Evolutionary conservation across 164 flowering plant genomes (phyloP).

Genomic region (Magnolia sinica): DNA sequence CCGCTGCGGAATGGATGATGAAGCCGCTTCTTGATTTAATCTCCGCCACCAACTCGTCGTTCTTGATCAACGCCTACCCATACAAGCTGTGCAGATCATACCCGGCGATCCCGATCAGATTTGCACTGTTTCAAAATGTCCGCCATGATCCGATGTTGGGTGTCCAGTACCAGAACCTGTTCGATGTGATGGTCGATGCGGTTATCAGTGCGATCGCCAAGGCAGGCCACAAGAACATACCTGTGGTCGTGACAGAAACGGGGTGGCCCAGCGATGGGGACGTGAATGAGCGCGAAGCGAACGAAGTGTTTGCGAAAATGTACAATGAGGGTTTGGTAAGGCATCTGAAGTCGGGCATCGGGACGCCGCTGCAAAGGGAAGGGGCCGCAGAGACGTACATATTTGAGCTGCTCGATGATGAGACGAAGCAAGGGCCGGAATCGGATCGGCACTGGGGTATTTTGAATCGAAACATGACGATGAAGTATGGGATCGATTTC

Average conservation of each 20-base stretch:
- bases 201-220: constrained; percentile 57
- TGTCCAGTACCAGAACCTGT: constrained; percentile 69
- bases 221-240: constrained; percentile 58
- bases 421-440: constrained; percentile 3
- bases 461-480: constrained; percentile 48
- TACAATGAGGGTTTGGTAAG: constrained; percentile 51
- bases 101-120: constrained; percentile 63
- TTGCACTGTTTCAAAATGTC: constrained; percentile 64
- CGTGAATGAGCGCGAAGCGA: constrained; percentile 43
- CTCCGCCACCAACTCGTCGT: constrained; percentile 53
- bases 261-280: constrained; percentile 79
- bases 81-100: constrained; percentile 50
- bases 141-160: constrained; percentile 69
- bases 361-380: constrained; percentile 67
- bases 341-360: constrained; percentile 55
- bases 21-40: constrained; percentile 62
- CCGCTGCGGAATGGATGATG: constrained; percentile 29
- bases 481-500: constrained; percentile 44
- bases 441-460: constrained; percentile 52
- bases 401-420: constrained; percentile 62
- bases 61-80: constrained; percentile 65
- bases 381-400: constrained; percentile 55
- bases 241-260: constrained; percentile 67
- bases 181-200: constrained; percentile 79
- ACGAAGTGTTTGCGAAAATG: constrained; percentile 43